phyloP scores from a whole-genome alignment of 768 basidiomycete species.

The Suillus sp. region DNA sequence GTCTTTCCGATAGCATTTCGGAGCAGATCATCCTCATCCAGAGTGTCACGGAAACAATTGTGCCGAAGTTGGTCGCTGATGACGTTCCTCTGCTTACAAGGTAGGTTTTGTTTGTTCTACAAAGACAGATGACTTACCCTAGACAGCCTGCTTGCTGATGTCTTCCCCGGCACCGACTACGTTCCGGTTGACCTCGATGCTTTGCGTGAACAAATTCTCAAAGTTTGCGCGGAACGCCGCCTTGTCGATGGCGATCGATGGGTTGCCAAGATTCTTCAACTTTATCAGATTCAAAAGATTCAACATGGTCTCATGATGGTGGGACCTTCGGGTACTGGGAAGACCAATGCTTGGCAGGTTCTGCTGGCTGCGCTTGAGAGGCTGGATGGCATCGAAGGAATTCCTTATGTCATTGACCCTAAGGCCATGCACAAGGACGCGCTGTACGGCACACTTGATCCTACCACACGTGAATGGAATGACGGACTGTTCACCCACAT shows the following conservation, averaged over 20 bases:
- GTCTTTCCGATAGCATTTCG: slow-evolving; percentile 70
- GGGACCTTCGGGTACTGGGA: slow-evolving; percentile 94
- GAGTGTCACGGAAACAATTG: slow-evolving; percentile 97
- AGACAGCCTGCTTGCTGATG: slow-evolving; percentile 85
- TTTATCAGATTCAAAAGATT: slow-evolving; percentile 99
- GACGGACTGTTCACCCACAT: slow-evolving; percentile 99
- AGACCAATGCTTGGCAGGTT: slow-evolving; percentile 97
- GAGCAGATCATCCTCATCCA: slow-evolving; percentile 98
- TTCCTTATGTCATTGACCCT: slow-evolving; percentile 96
- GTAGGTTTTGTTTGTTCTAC: slow-evolving; percentile 42
- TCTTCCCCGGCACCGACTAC: slow-evolving; percentile 96
- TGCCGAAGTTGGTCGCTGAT: slow-evolving; percentile 95
- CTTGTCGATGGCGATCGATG: slow-evolving; percentile 87
- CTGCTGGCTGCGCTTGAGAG: slow-evolving; percentile 88
- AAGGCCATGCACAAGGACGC: slow-evolving; percentile 99
- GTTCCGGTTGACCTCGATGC: slow-evolving; percentile 85
- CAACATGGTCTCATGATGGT: slow-evolving; percentile 99
- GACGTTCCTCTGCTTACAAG: slow-evolving; percentile 94
- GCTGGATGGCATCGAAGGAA: slow-evolving; percentile 89
- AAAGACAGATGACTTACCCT: neutral
- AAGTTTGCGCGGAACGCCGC: slow-evolving; percentile 84
- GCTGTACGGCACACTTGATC: slow-evolving; percentile 94
- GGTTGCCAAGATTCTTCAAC: slow-evolving; percentile 93
- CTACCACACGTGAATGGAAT: slow-evolving; percentile 98
- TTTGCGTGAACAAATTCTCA: slow-evolving; percentile 80